Conservation (phyloP, 805 yeast genomes). For the Metschnikowia vanudenii region DNA sequence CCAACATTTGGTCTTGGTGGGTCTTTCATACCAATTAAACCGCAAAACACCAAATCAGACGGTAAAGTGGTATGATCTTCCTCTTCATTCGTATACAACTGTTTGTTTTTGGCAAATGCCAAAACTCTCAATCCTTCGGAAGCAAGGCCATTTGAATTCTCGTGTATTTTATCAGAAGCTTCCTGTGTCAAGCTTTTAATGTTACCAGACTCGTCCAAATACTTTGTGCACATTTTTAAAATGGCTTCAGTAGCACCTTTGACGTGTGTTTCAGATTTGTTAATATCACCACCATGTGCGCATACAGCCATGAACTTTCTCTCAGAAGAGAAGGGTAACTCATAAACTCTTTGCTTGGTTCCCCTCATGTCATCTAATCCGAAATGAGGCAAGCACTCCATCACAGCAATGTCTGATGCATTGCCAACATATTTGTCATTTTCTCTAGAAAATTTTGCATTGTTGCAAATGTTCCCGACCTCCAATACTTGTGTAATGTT, state of each 20-base stretch:
- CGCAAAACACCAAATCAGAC: constrained; percentile 68
- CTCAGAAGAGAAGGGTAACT: constrained; percentile 79
- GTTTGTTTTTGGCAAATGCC: constrained; percentile 63
- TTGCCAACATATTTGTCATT: constrained; percentile 78
- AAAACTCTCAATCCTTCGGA: constrained; percentile 82
- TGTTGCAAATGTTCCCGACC: constrained; percentile 73
- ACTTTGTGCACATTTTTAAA: constrained; percentile 57
- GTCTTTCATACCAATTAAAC: constrained; percentile 93
- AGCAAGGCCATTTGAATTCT: constrained; percentile 66
- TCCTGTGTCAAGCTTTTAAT: constrained; percentile 56
- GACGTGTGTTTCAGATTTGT: constrained; percentile 59
- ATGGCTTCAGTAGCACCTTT: constrained; percentile 91
- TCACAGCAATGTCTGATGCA: constrained; percentile 90
- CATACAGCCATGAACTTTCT: constrained; percentile 91
- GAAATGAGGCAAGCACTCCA: constrained; percentile 70
- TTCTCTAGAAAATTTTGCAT: constrained; percentile 66
- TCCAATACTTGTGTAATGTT: constrained; percentile 59
- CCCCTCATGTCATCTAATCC: constrained; percentile 70
- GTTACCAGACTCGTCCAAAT: constrained; percentile 58
- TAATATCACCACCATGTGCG: constrained; percentile 56
- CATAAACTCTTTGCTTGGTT: constrained; percentile 58
- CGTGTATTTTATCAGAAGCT: constrained; percentile 45
- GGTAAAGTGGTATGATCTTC: constrained; percentile 41
- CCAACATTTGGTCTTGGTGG: constrained; percentile 93
- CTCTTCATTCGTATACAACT: constrained; percentile 32